Evolutionary conservation across 371 early-diverging fungal genomes (phyloP), one percentile per base, ranked within the genome.

Genomic region (Mortierella sp.): DNA sequence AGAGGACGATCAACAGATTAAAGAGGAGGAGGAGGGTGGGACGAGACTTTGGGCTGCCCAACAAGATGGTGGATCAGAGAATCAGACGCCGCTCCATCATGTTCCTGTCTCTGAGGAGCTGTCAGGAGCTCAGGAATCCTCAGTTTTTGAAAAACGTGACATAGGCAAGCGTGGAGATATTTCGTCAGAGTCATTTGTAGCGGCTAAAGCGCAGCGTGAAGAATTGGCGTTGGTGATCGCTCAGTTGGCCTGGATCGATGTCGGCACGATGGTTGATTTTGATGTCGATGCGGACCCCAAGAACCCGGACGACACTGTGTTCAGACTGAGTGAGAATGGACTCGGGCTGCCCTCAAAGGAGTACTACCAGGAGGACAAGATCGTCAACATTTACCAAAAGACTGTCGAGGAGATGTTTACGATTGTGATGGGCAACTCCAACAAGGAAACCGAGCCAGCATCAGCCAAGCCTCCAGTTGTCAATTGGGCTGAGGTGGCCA

Each of bases 311-410:
- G 54, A 75, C 0, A 90, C 89, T 65, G 82, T 88, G 0, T 72
- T 94, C 28, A 75, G 81, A 19, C 42, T 94, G 11, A 82, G 72
- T 16, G 93, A 94, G 84, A 75, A 79, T 50, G 92, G 92, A 4
- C 79, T 94, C 26, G 91, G 92, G 19, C 77, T 94, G 50, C 92
- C 93, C 6, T 90, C 92, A 54, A 93, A 92, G 34, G 89, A 91
- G 28, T 93, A 93, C 42, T 94, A 93, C 54, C 72, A 80, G 0
- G 91, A 93, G 26, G 80, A 89, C 1, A 82, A 92, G 10, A 87
- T 90, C 4, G 52, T 90, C 16, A 47, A 80, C 10, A 74, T 91
- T 11, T 89, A 88, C 47, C 89, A 89, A 50, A 77, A 83, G 10
- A 81, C 90, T 2, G 74, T 88, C 26, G 89, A 88, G 34, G 82